Evolutionary conservation across 495 filamentous ascomycete genomes (phyloP).

Genomic region (Glonium stellatum): DNA sequence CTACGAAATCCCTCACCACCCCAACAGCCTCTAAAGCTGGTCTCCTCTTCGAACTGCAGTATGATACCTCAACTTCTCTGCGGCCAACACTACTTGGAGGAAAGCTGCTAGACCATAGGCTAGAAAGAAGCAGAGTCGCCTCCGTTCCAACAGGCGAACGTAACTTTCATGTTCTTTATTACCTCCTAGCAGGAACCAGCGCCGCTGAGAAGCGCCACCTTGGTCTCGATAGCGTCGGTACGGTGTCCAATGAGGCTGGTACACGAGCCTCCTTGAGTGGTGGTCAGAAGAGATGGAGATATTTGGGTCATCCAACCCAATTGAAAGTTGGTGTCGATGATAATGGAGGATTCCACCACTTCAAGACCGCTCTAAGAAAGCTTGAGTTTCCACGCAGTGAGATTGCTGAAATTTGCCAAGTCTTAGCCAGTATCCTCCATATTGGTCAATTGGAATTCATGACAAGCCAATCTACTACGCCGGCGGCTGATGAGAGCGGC

Average conservation of each 20-base stretch:
- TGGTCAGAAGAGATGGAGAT: slow-evolving; percentile 78
- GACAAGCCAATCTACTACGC: slow-evolving; percentile 68
- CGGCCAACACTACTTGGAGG: slow-evolving; percentile 82
- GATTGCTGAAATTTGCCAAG: slow-evolving; percentile 93
- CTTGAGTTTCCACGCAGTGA: slow-evolving; percentile 88
- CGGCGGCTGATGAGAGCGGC: slow-evolving; percentile 80
- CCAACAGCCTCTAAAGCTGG: slow-evolving; percentile 93
- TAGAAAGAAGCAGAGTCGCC: slow-evolving; percentile 85
- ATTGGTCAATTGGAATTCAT: slow-evolving; percentile 92
- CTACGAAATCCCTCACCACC: slow-evolving; percentile 93
- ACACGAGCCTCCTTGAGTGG: slow-evolving; percentile 48
- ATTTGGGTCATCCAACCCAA: slow-evolving; percentile 92
- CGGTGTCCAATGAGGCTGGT: slow-evolving; percentile 36
- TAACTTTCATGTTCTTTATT: slow-evolving; percentile 94
- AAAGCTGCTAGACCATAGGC: slow-evolving; percentile 85
- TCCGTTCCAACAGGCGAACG: slow-evolving; percentile 90
- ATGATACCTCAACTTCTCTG: slow-evolving; percentile 76
- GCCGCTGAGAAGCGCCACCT: slow-evolving; percentile 82
- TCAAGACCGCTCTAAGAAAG: slow-evolving; percentile 91
- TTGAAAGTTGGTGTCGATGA: slow-evolving; percentile 96
- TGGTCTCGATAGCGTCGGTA: slow-evolving; percentile 59
- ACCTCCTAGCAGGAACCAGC: slow-evolving; percentile 87
- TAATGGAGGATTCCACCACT: slow-evolving; percentile 88
- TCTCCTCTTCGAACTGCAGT: slow-evolving; percentile 91
- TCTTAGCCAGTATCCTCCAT: slow-evolving; percentile 84